Conservation (phyloP, 169 alveolate genomes). For the Plasmodium ovale region DNA sequence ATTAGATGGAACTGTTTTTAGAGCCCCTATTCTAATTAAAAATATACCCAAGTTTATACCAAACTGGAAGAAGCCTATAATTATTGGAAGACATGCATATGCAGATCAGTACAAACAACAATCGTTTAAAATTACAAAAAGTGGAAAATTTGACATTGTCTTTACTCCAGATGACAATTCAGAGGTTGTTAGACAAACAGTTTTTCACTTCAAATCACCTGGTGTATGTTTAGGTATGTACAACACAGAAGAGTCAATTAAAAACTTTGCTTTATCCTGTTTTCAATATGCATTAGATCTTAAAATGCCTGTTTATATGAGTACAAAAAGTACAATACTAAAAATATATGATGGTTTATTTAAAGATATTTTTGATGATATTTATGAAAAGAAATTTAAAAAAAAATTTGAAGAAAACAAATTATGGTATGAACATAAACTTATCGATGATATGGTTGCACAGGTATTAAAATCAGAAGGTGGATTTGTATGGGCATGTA, state of each 20-base stretch:
- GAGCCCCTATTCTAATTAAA: constrained; percentile 95
- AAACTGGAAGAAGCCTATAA: constrained; percentile 95
- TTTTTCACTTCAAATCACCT: constrained; percentile 83
- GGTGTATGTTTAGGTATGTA: constrained; percentile 96
- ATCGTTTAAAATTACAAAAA: constrained; percentile 87
- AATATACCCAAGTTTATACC: constrained; percentile 93
- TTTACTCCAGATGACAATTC: constrained; percentile 90
- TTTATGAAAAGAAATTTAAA: constrained; percentile 91
- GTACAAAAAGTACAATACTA: constrained; percentile 94
- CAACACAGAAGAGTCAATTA: constrained; percentile 93
- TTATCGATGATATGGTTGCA: constrained; percentile 98
- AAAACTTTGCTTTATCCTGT: constrained; percentile 94
- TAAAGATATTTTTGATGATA: constrained; percentile 93
- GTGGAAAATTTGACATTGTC: constrained; percentile 91
- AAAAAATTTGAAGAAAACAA: constrained; percentile 88
- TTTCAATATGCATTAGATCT: constrained; percentile 91
- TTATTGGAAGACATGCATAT: constrained; percentile 96
- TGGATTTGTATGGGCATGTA: constrained; percentile 99
- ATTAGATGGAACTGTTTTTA: constrained; percentile 95
- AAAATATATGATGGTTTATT: constrained; percentile 95
- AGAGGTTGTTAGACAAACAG: constrained; percentile 69
- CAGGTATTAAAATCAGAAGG: constrained; percentile 94
- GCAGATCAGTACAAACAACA: constrained; percentile 96
- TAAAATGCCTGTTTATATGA: constrained; percentile 92
- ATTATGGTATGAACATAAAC: constrained; percentile 94